phyloP scores from a whole-genome alignment of 805 yeast species.

The Komagataella kurtzmanii region DNA sequence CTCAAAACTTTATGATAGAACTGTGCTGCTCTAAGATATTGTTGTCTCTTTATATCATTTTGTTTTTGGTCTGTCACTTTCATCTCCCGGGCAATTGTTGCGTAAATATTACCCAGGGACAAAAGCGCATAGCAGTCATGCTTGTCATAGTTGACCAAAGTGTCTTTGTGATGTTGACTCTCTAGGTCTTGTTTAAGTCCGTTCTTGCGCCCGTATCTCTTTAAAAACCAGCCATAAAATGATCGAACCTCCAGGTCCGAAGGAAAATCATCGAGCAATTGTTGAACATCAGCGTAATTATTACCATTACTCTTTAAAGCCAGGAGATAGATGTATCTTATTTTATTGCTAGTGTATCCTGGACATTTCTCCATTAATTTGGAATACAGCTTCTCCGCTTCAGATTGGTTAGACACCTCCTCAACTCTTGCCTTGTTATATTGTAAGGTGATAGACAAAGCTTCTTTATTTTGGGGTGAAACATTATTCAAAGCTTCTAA shows the following conservation, averaged over 20 bases:
- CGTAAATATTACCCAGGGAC: conserved; percentile 81
- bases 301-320: conserved; percentile 34
- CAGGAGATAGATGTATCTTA: conserved; percentile 55
- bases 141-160: conserved; percentile 68
- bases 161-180: conserved; percentile 70
- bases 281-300: conserved; percentile 38
- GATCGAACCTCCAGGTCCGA: conserved; percentile 76
- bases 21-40: conserved; percentile 84
- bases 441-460: conserved; percentile 28
- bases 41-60: conserved; percentile 46
- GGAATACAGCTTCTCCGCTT: conserved; percentile 30
- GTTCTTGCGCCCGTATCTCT: conserved; percentile 41
- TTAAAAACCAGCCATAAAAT: conserved; percentile 82
- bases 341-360: conserved; percentile 57
- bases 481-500: conserved; percentile 21
- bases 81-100: conserved; percentile 67
- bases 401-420: conserved; percentile 12
- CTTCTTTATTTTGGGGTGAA: conserved; percentile 6
- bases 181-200: conserved; percentile 37
- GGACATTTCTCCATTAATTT: conserved; percentile 49
- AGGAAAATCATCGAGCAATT: conserved; percentile 37
- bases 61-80: conserved; percentile 33
- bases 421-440: conserved; percentile 70
- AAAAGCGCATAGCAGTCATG: conserved; percentile 86
- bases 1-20: conserved; percentile 79